A percentile compares a stretch with the other conserved stretches of the same genome.
Conservation (phyloP, 495 filamentous ascomycete species). For the Letharia columbiana region DNA sequence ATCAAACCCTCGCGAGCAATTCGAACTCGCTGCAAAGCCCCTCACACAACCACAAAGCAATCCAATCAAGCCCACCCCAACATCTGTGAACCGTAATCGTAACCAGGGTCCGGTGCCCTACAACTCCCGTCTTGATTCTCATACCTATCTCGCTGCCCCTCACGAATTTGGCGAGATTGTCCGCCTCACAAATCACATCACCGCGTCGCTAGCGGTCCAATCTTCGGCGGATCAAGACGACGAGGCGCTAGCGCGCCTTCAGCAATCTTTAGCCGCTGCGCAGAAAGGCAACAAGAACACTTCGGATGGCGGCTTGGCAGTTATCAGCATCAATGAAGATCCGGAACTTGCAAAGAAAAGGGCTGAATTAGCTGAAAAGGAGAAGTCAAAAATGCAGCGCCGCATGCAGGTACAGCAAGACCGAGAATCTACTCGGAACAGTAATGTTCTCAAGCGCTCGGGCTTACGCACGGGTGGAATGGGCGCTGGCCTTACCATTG, state of each 20-base stretch:
- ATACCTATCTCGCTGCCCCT: slow-evolving; percentile 74
- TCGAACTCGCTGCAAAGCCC: slow-evolving; percentile 64
- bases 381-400: slow-evolving; percentile 57
- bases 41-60: slow-evolving; percentile 56
- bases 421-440: slow-evolving; percentile 51
- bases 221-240: slow-evolving; percentile 64
- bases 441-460: slow-evolving; percentile 42
- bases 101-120: slow-evolving; percentile 38
- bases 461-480: slow-evolving; percentile 38
- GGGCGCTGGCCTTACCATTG: slow-evolving; percentile 57
- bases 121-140: slow-evolving; percentile 61
- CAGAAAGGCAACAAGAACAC: slow-evolving; percentile 48
- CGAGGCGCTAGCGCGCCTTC: slow-evolving; percentile 67
- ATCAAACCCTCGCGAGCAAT: slow-evolving; percentile 64
- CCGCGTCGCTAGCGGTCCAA: slow-evolving; percentile 62
- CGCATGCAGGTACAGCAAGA: slow-evolving; percentile 59
- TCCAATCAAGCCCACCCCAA: slow-evolving; percentile 42
- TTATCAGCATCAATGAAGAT: slow-evolving; percentile 58
- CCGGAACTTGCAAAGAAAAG: slow-evolving; percentile 70
- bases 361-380: slow-evolving; percentile 66
- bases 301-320: slow-evolving; percentile 47
- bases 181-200: slow-evolving; percentile 70
- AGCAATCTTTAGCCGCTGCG: slow-evolving; percentile 57
- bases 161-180: slow-evolving; percentile 60
- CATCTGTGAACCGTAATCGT: slow-evolving; percentile 21